Percentiles rank a stretch among this genome's conserved stretches.
phyloP scores from a whole-genome alignment of 2,329 filamentous ascomycete species.

The Trichocomaceae sp. region DNA sequence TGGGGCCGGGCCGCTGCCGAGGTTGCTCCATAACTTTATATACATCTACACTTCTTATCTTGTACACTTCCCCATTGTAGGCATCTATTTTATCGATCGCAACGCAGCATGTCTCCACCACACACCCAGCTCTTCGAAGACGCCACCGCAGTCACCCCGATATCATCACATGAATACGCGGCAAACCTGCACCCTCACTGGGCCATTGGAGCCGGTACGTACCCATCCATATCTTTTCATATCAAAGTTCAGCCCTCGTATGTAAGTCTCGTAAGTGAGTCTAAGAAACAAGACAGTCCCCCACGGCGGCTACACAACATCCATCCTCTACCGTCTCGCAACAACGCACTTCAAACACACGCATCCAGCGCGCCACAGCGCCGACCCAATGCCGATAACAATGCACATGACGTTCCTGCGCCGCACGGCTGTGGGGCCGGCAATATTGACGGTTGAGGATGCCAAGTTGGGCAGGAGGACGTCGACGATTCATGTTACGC shows the following conservation, averaged over 20 bases:
- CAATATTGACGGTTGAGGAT: constrained; percentile 53
- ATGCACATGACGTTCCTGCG: constrained; percentile 61
- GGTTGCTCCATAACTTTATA: too few species aligned
- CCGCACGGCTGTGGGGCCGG: constrained; percentile 54
- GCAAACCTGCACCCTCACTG: constrained; percentile 52
- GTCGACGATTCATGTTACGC: constrained; percentile 56
- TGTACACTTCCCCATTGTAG: too few species aligned
- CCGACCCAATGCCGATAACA: constrained; percentile 53
- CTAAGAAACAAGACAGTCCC: constrained; percentile 44
- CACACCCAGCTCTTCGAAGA: constrained; percentile 30
- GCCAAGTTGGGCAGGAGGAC: constrained; percentile 59
- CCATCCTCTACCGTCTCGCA: constrained; percentile 55
- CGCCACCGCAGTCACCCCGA: constrained; percentile 31
- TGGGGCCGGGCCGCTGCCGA: too few species aligned
- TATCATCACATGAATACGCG: constrained; percentile 51
- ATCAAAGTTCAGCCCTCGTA: too few species aligned
- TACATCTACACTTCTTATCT: too few species aligned
- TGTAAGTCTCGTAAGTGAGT: background rate
- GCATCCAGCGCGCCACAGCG: constrained; percentile 44
- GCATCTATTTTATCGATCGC: too few species aligned
- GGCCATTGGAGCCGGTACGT: constrained; percentile 57
- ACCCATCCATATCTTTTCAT: too few species aligned
- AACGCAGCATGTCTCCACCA: too few species aligned
- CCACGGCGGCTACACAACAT: constrained; percentile 64
- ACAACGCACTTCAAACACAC: constrained; percentile 55